Conservation (phyloP, 2,329 filamentous ascomycete species). For the Alternaria arbusti region DNA sequence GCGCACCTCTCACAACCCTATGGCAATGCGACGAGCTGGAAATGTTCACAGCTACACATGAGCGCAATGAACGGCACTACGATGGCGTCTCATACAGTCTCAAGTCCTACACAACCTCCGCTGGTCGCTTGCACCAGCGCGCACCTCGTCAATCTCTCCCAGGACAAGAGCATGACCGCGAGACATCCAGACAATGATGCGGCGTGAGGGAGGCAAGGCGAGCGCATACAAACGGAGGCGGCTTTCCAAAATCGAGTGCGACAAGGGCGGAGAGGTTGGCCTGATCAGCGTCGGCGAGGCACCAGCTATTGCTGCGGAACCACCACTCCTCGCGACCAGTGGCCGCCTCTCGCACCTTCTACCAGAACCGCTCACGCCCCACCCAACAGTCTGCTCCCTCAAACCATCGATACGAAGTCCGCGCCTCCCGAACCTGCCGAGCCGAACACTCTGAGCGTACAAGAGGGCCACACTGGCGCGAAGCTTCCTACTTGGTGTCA, state of each 20-base stretch:
- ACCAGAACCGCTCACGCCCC: background rate
- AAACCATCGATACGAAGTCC: background rate
- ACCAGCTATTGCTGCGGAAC: background rate
- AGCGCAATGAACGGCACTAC: too few species aligned
- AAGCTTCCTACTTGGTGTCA: background rate
- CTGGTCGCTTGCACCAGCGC: background rate
- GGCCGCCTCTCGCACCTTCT: background rate
- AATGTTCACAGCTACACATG: too few species aligned
- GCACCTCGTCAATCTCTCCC: background rate
- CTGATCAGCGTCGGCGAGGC: background rate
- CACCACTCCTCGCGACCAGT: background rate
- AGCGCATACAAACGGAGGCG: background rate
- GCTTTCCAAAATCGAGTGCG: fast-evolving
- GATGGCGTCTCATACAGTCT: background rate
- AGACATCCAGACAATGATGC: background rate
- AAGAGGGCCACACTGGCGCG: background rate
- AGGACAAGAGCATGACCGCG: background rate
- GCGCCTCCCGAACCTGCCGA: background rate
- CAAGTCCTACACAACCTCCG: too few species aligned
- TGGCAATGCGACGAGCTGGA: too few species aligned
- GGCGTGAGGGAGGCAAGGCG: background rate
- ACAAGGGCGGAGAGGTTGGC: too few species aligned
- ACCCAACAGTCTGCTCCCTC: background rate
- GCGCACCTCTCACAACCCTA: too few species aligned
- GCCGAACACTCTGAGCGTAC: background rate